Evolutionary conservation across 2,329 filamentous ascomycete genomes (phyloP), one percentile per base, ranked within the genome.

Genomic region (Xylariaceae sp.): DNA sequence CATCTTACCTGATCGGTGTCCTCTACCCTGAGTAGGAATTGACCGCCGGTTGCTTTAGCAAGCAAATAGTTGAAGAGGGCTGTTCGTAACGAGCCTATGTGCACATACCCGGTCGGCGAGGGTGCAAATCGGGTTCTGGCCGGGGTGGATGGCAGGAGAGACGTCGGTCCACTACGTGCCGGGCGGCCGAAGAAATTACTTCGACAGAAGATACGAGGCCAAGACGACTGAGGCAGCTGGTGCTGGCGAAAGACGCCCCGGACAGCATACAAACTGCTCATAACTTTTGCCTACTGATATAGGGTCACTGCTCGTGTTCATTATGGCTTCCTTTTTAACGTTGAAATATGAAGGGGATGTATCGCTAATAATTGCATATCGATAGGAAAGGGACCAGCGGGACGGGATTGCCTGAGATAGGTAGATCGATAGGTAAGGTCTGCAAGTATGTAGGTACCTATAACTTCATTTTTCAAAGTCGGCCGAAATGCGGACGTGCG

Each of bases 1-100:
- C 19, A 19, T 51, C 78, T 62, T 72, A 91, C 88, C 79, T 89
- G 88, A 72, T 97, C 94, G 3, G 94, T 99, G 70, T 99, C 94
- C 74, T 99, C 94, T 60, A 99, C 85, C 7, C 94, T 84, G 48
- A 99, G 74, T 8, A 99, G 73, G 65, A 99, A 99, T 69, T 95
- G 87, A 5, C 94, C 94, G 3, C 87, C 86, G 0, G 94, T 96
- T 2, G 87, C 84, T 65, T 86, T 88, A 0, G 94, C 91, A n/a
- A 95, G 79, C 3, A 99, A 76, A 63, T 92, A 96, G 67, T 96
- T 97, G 75, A 91, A 97, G n/a, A 99, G 73, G 0, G 95, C 95
- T 0, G 94, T 99, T 55, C 94, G 80, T 37, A 99, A 72, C 0
- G 91, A 96, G 3, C 94, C 94, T 9, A 99, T 77, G 72, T 99